phyloP scores from a whole-genome alignment of 768 basidiomycete species.

The Mycena epipterygia region DNA sequence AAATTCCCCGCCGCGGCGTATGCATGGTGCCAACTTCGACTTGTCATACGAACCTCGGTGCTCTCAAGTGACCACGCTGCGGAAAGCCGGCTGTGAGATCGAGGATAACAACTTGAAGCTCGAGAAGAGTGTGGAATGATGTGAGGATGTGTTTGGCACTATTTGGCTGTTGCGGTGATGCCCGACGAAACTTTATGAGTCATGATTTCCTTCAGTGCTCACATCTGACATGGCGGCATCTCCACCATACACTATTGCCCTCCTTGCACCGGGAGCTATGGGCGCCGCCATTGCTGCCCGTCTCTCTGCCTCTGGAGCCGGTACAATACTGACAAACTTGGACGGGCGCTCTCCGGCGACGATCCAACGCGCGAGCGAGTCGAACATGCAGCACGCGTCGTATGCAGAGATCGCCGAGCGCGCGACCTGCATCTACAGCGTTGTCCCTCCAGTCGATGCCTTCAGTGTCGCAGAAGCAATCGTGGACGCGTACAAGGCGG shows the following conservation, averaged over 20 bases:
- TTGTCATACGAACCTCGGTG: too few species aligned
- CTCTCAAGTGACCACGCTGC: too few species aligned
- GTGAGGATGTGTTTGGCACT: too few species aligned
- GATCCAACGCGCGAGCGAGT: slow-evolving; percentile 51
- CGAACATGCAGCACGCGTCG: slow-evolving; percentile 57
- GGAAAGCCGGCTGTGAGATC: too few species aligned
- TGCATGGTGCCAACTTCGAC: too few species aligned
- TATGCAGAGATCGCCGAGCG: slow-evolving; percentile 51
- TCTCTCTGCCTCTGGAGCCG: slow-evolving; percentile 4
- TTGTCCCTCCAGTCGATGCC: slow-evolving; percentile 61
- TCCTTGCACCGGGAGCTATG: slow-evolving; percentile 22
- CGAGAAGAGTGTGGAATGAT: too few species aligned
- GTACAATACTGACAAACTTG: slow-evolving; percentile 23
- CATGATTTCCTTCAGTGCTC: too few species aligned
- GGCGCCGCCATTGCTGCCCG: slow-evolving; percentile 19
- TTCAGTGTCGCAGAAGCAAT: slow-evolving; percentile 49
- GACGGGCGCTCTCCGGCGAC: slow-evolving; percentile 57
- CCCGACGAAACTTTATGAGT: too few species aligned
- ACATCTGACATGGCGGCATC: background rate
- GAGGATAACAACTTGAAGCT: too few species aligned
- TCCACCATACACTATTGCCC: background rate
- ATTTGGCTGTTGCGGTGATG: too few species aligned
- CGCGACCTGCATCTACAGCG: slow-evolving; percentile 58
- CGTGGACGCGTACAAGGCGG: slow-evolving; percentile 30
- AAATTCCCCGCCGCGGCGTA: too few species aligned